Conservation (phyloP, 192 early-diverging fungal genomes). For the Spizellomyces sp. region DNA sequence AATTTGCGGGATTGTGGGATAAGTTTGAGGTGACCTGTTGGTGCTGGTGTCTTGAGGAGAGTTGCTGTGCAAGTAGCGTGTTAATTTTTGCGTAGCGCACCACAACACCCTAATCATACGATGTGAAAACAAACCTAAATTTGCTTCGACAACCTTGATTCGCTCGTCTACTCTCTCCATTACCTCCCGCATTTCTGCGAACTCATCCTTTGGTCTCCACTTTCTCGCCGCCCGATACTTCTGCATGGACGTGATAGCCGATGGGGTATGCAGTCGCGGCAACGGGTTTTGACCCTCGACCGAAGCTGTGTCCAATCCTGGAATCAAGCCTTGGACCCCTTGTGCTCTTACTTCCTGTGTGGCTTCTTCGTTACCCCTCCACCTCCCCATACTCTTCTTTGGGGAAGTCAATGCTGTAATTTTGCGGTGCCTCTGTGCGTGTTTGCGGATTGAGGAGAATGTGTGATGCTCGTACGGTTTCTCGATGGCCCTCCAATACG, state of each 20-base stretch:
- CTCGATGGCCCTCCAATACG: conserved; percentile 43
- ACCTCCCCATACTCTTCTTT: background rate
- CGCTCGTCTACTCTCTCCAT: conserved; percentile 39
- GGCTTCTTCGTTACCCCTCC: background rate
- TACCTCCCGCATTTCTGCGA: conserved; percentile 45
- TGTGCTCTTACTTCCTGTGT: background rate
- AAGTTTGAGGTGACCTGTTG: conserved; percentile 9
- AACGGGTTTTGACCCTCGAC: background rate
- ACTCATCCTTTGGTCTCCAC: conserved; percentile 41
- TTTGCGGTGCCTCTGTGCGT: background rate
- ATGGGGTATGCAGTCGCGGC: background rate
- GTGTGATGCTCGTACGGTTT: conserved; percentile 41
- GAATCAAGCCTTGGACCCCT: background rate
- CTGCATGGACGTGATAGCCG: conserved; percentile 14
- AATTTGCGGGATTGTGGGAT: conserved; percentile 38
- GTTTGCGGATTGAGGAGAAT: conserved; percentile 26
- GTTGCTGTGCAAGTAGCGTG: background rate
- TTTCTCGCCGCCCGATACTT: background rate
- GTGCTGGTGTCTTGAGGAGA: conserved; percentile 4
- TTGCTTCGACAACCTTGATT: conserved; percentile 42
- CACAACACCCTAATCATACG: background rate
- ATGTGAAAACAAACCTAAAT: conserved; percentile 27
- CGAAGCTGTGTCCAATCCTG: background rate
- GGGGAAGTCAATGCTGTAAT: conserved; percentile 11
- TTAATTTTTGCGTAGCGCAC: background rate